Base-by-base conservation (phyloP, 257 asterid genomes). In the Petunia axillaris region DNA sequence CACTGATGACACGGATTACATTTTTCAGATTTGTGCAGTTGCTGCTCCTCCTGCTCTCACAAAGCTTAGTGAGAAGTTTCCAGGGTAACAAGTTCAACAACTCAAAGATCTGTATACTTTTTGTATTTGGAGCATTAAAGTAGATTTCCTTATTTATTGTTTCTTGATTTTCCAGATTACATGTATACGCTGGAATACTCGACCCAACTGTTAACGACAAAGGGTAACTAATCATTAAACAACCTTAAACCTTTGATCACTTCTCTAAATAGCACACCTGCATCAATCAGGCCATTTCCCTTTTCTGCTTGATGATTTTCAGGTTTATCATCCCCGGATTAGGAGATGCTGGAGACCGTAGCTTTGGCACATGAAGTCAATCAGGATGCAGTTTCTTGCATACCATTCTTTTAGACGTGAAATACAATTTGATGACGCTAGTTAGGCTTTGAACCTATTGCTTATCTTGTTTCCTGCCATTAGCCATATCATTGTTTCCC, bases 261-360 rank as follows among this genome's bases (percentile, higher is more conserved):
- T 5, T 71, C 77, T 71, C 35, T 71, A 71, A 39, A 71, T 48
- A 5, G 62, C 60, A 35, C 13, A 1, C 11, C 9, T 5, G 41
- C 62, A 35, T 71, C 67, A 39, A 35, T 71, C 67, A 39, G 39
- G 63, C 8, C 44, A 50, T 74, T 76, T 53, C 64, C 4, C 25
- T 13, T 64, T 71, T 52, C 55, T 75, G 78, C 71, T 58, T 79
- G 67, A 37, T 74, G 52, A 57, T 80, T 85, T 84, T 86, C 92
- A 94, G 98, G 91, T 93, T 89, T 85, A 95, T 95, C 79, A 78
- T 95, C 74, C 99, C 99, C 55, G 99, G 99, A 55, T 87, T 95
- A 3, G 99, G 99, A 58, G 99, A 95, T 86, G 97, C 98, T 48
- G 99, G 99, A 66, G 95, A 95, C 81, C 97, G 98, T 79, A 89